Evolutionary conservation across 2,329 filamentous ascomycete species (phyloP), one percentile per base, ranked within the genome.

Genomic region (Ophiognomonia clavigignenti-juglandacearum): DNA sequence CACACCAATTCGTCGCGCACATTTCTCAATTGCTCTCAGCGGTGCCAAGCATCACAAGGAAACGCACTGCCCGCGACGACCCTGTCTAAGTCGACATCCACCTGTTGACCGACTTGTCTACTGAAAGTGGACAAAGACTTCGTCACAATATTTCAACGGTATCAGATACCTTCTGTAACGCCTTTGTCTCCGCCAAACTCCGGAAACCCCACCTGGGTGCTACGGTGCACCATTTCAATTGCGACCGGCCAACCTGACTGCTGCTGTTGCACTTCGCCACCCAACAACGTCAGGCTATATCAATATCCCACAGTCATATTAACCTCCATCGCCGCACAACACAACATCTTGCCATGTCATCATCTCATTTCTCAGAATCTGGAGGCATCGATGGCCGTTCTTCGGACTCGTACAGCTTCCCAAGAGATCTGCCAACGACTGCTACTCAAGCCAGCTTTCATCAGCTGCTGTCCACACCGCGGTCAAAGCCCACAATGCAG

Each of bases 401-500:
- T n/a, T n/a, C n/a, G n/a, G n/a, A n/a, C n/a, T n/a, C n/a, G n/a
- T n/a, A n/a, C n/a, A n/a, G n/a, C n/a, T n/a, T n/a, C n/a, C n/a
- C n/a, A n/a, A n/a, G n/a, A n/a, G n/a, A n/a, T n/a, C n/a, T n/a
- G n/a, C n/a, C n/a, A n/a, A n/a, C n/a, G n/a, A n/a, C n/a, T n/a
- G n/a, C n/a, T n/a, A n/a, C n/a, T n/a, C n/a, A n/a, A n/a, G n/a
- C n/a, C n/a, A n/a, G n/a, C n/a, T n/a, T n/a, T n/a, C n/a, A n/a
- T n/a, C n/a, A n/a, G n/a, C n/a, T n/a, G n/a, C n/a, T n/a, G n/a
- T n/a, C n/a, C n/a, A n/a, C n/a, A n/a, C n/a, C n/a, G n/a, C n/a
- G n/a, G n/a, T n/a, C n/a, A n/a, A 22, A 36, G 14, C 22, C 45
- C 20, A 34, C 42, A 10, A 37, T 44, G 36, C 50, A 58, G 26